Evolutionary conservation across 257 asterid species (phyloP), one percentile per base, ranked within the genome.

Genomic region (Przewalskia tangutica): DNA sequence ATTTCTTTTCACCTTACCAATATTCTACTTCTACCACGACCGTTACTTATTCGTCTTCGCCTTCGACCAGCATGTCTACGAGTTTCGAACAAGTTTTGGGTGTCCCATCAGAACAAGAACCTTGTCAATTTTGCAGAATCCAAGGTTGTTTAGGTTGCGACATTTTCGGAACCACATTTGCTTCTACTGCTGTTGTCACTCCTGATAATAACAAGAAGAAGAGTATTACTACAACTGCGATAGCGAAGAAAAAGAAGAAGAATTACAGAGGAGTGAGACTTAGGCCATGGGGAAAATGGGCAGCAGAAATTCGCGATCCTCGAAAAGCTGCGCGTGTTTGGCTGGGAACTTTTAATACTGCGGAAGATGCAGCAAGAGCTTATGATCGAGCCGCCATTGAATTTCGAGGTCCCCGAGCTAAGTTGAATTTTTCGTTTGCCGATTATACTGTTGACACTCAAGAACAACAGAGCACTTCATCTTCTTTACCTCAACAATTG

Each of bases 281-380:
- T 84, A 73, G 98, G 86, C 98, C 98, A 5, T 95, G 98, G 98
- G 98, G 97, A 8, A 95, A 95, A 68, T 95, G 98, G 98, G 97
- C 97, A 23, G 94, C 98, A 40, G 98, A 95, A 88, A 95, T 95
- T n/a, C 77, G 98, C 0, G 97, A 93, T 85, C 98, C 98, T 0
- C 70, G 89, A 9, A 91, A 90, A 85, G 98, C 98, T 14, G 92
- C 94, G 27, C 91, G 98, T 3, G 97, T 95, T 56, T 95, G 98
- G 98, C 91, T 95, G 3, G 98, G 98, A 8, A 95, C 98, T 0
- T 95, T 95, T 68, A 91, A 85, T 34, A 95, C 97, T 0, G 97
- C 95, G 0, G 98, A 88, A 87, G 97, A 89, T 0, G 97, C 98
- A 0, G 97, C 97, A 4, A 86, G 98, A 0, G 98, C 98, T 2